A percentile compares a stretch with the other conserved stretches of the same genome.
Conservation (phyloP, 768 basidiomycete genomes). For the Multifurca ochricompacta region DNA sequence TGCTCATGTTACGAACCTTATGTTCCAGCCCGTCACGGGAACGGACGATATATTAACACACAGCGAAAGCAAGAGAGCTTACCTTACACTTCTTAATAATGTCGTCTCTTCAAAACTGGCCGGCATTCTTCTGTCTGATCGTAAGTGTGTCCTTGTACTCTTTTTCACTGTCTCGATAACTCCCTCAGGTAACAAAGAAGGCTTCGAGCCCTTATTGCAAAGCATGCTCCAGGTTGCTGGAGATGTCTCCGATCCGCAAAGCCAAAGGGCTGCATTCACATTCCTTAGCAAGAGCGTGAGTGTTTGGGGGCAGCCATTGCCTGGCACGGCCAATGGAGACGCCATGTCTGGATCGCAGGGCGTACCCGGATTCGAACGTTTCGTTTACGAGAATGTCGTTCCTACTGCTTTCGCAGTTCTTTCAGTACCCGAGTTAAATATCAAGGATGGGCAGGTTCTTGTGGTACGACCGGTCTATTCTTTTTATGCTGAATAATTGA, state of each 20-base stretch:
- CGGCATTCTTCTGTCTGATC: conserved; percentile 78
- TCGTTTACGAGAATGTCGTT: conserved; percentile 81
- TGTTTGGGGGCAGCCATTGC: conserved; percentile 55
- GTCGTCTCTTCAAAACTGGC: conserved; percentile 78
- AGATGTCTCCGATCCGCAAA: conserved; percentile 65
- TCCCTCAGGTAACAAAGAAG: conserved; percentile 49
- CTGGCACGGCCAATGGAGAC: conserved; percentile 25
- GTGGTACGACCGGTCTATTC: conserved; percentile 45
- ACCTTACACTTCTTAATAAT: conserved; percentile 72
- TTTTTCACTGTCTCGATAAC: not conserved
- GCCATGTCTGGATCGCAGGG: conserved; percentile 25
- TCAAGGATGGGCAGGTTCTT: conserved; percentile 81
- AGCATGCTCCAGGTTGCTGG: conserved; percentile 65
- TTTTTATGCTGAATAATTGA: not conserved
- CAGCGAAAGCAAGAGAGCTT: conserved; percentile 79
- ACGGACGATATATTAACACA: conserved; percentile 83
- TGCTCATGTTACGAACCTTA: conserved; percentile 66
- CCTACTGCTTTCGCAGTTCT: conserved; percentile 79
- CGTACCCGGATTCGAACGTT: conserved; percentile 86
- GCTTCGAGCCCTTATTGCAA: conserved; percentile 68
- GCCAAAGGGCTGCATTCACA: conserved; percentile 71
- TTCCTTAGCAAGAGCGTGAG: conserved; percentile 67
- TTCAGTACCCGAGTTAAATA: conserved; percentile 70
- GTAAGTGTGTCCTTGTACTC: conserved; percentile 40
- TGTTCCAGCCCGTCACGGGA: conserved; percentile 75